Evolutionary conservation across 352 stramenopile genomes (phyloP).

Genomic region (Globisporangium radiosum): DNA sequence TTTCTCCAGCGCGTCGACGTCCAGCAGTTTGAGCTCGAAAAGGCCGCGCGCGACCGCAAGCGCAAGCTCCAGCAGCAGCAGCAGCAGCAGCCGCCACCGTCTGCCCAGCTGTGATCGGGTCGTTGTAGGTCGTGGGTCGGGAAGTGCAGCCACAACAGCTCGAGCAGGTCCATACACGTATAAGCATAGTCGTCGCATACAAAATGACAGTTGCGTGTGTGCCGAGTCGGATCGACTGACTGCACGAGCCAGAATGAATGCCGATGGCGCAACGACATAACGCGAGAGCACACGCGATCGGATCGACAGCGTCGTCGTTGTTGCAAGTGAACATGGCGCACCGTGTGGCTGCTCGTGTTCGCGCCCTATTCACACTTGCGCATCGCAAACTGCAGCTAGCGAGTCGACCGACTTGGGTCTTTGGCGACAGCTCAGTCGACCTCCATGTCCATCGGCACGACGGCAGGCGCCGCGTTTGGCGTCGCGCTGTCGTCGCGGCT

Average conservation of each 20-base stretch:
- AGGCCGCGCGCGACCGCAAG: slow-evolving; percentile 77
- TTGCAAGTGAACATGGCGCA: too few species aligned
- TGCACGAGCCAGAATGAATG: too few species aligned
- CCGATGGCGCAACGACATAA: too few species aligned
- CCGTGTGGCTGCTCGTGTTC: background rate
- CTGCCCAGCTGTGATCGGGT: background rate
- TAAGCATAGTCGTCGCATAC: too few species aligned
- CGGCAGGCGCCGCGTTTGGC: slow-evolving; percentile 44
- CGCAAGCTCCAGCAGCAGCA: slow-evolving; percentile 52
- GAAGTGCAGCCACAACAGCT: background rate
- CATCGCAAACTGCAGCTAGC: too few species aligned
- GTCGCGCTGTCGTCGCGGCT: slow-evolving; percentile 19
- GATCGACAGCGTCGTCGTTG: too few species aligned
- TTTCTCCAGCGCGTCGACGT: slow-evolving; percentile 89
- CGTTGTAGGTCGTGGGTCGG: too few species aligned
- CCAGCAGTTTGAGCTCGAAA: slow-evolving; percentile 88
- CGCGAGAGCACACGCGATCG: too few species aligned
- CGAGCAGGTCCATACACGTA: background rate
- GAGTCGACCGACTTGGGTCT: too few species aligned
- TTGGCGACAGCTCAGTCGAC: slow-evolving; percentile 31
- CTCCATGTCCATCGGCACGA: slow-evolving; percentile 81
- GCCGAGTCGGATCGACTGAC: too few species aligned
- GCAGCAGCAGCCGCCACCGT: slow-evolving; percentile 11
- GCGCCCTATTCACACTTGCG: too few species aligned
- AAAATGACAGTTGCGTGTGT: too few species aligned